Conservation (phyloP, 2,329 filamentous ascomycete species). For the Trichoderma koningiopsis region DNA sequence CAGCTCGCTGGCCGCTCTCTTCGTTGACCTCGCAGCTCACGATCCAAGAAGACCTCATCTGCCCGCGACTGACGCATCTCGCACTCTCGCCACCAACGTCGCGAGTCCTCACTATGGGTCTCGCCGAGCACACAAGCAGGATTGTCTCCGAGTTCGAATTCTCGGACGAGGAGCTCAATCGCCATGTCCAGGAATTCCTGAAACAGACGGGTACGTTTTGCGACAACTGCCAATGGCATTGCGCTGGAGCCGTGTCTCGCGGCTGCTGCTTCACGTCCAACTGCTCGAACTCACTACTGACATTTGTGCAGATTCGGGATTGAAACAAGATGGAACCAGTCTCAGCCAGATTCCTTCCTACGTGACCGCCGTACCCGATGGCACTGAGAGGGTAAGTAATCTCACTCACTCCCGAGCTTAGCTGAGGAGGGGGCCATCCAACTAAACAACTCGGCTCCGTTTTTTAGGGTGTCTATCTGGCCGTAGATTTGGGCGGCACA, state of each 20-base stretch:
- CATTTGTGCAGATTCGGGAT: conserved; percentile 67
- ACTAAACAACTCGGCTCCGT: conserved; percentile 1
- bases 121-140: conserved; percentile 72
- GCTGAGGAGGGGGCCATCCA: neutral
- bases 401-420: neutral
- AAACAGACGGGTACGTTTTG: conserved; percentile 69
- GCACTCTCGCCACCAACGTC: conserved; percentile 57
- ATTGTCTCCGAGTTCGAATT: conserved; percentile 88
- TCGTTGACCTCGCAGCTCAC: conserved; percentile 37
- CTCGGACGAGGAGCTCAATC: conserved; percentile 73
- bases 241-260: neutral
- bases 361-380: conserved; percentile 93
- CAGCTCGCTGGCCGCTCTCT: conserved; percentile 35
- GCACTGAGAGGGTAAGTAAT: conserved; percentile 81
- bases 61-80: conserved; percentile 58
- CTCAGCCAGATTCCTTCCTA: conserved; percentile 97
- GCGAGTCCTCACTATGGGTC: conserved; percentile 60
- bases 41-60: conserved; percentile 49
- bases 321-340: conserved; percentile 74
- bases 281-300: conserved; percentile 25
- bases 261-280: neutral
- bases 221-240: neutral
- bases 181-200: conserved; percentile 82
- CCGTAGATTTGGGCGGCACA: conserved; percentile 95
- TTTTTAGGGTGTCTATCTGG: conserved; percentile 82